These are phyloP conservation scores for Aspergillus neoniger DNA, from an alignment of 2,329 filamentous ascomycete species.

Conservation along the genomic window DNA sequence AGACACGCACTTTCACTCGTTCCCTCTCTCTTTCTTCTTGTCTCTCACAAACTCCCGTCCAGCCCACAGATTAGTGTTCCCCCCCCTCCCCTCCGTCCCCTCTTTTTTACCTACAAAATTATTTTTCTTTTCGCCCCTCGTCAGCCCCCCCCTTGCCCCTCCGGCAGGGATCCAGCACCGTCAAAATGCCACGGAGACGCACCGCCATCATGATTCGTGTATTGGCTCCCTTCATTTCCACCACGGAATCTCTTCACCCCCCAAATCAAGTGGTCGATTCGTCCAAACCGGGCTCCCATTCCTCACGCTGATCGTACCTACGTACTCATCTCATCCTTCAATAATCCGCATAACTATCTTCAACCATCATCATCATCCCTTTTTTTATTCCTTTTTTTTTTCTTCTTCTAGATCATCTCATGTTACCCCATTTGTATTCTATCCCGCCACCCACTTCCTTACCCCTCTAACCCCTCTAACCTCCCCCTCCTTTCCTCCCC, in stretches of 20 bases:
- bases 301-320: not conserved
- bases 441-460: not conserved
- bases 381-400: not conserved
- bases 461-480: constrained; percentile 9
- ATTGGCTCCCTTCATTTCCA: constrained; percentile 27
- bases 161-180: constrained; percentile 23
- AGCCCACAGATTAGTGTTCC: constrained; percentile 11
- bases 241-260: constrained; percentile 17
- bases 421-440: not conserved
- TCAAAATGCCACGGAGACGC: constrained; percentile 24
- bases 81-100: constrained; percentile 7
- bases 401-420: constrained; percentile 6
- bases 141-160: constrained; percentile 26
- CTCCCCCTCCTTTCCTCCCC: not conserved
- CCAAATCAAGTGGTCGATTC: not conserved
- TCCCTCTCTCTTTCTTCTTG: too few relatives aligned
- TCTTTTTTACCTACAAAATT: not conserved
- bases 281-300: not conserved
- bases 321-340: constrained; percentile 11
- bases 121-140: constrained; percentile 18
- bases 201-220: constrained; percentile 23
- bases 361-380: constrained; percentile 9
- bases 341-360: constrained; percentile 10
- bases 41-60: not conserved
- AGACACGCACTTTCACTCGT: too few relatives aligned